Evolutionary conservation across 345 rosid species (phyloP), one percentile per base, ranked within the genome.

Genomic region (Arabis hirsuta): DNA sequence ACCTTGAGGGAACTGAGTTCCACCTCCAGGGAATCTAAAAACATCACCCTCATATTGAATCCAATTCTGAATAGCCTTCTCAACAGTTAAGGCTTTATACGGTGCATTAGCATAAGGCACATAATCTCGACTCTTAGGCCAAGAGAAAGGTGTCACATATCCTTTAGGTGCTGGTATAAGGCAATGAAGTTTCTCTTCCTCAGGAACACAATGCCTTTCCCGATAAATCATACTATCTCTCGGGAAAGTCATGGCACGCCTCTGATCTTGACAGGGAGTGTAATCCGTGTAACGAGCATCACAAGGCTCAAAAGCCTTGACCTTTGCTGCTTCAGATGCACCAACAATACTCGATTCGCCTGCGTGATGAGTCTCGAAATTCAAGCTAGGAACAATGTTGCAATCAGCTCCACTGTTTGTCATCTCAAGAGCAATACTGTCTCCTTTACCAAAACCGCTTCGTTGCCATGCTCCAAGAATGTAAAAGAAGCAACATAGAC

Each of bases 31-130:
- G 79, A 96, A 96, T 76, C 92, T 86, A 71, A 96, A 96, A 38
- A 96, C 98, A 22, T 84, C 89, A 11, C 98, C 99, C 69, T 96
- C 98, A 36, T 86, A 96, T 72, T 96, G 98, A 72, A 96, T 86
- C 99, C 99, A 96, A 54, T 96, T 96, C 86, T 96, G 99, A 70
- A 92, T 90, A 60, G 99, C 99, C 81, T 96, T 96, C 84, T 96
- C 98, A 61, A 96, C 98, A 0, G 99, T 96, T 83, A 96, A 88
- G 72, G 94, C 90, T 81, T 96, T 96, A 54, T 92, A 92, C 2
- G 99, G 99, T 0, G 99, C 99, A 84, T 96, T 96, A 27, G 97
- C 99, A 80, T 79, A 96, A 22, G 98, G 99, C 9, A 96, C 99
- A 26, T 90, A 96, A 16, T 96, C 98, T 51, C 99, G 86, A 76